Base-by-base conservation (phyloP, 2,329 filamentous ascomycete species). In the Trichoderma sp. region DNA sequence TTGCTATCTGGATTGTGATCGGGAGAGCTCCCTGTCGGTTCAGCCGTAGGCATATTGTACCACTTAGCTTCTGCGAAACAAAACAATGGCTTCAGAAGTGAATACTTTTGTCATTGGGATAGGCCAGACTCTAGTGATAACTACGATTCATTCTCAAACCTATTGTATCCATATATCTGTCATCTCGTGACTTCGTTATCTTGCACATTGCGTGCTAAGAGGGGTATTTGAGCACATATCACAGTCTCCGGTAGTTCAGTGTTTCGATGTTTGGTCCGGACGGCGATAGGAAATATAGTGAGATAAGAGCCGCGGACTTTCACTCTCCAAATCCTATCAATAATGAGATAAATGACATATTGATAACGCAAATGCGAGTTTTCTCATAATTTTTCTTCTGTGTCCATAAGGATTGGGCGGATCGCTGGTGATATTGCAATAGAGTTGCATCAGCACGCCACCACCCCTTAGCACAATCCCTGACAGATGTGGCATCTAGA, bases 201-300 rank as follows among this genome's bases (percentile, higher is more conserved):
- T n/a, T 33, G 29, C 53, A n/a, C 29, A 74, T 74, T 67, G 72
- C 72, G 72, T 74, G 72, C 64, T 74, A 62, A 12, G 63, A 75
- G 66, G 56, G 66, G 59, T 72, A 62, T 33, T 53, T 72, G 53
- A 75, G 53, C 56, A 59, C 35, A 71, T 72, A 16, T 21, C 27
- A 12, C 12, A 21, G 27, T 31, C 24, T 41, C 11, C 12, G 9
- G 6, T 41, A 14, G 38, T 21, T 24, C 56, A 21, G 41, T 21
- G 31, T 16, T 63, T 33, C n/a, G 1, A 45, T 27, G 18, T 21
- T 53, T 72, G 38, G 59, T 27, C 38, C 7, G 38, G 21, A 27
- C 45, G 29, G 35, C 27, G 27, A 33, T 35, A 53, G 12, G 11
- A n/a, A n/a, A 33, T 53, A 62, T 50, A 27, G 27, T 21, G 8